Evolutionary conservation across 495 filamentous ascomycete genomes (phyloP).

Genomic region (Tuber borchii): DNA sequence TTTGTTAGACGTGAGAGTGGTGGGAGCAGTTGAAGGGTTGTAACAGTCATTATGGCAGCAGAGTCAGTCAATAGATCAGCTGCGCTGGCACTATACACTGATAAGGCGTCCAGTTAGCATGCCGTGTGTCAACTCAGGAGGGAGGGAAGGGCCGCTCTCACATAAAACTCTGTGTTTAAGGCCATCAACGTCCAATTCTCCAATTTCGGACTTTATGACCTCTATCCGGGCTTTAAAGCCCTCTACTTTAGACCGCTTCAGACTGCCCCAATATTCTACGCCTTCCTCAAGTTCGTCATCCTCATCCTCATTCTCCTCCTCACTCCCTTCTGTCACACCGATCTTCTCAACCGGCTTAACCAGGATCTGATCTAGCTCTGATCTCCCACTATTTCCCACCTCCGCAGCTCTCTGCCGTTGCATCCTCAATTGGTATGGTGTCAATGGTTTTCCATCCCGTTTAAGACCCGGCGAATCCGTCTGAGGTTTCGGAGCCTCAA

Average conservation of each 20-base stretch:
- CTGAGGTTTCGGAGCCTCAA: slow-evolving; percentile 8
- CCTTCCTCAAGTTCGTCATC: slow-evolving; percentile 58
- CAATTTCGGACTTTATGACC: slow-evolving; percentile 68
- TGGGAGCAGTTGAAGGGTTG: slow-evolving; percentile 76
- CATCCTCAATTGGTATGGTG: slow-evolving; percentile 38
- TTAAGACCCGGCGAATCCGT: background rate
- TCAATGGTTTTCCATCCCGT: slow-evolving; percentile 26
- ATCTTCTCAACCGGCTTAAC: slow-evolving; percentile 7
- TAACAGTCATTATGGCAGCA: slow-evolving; percentile 80
- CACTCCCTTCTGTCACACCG: background rate
- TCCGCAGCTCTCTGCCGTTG: slow-evolving; percentile 22
- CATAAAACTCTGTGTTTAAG: slow-evolving; percentile 82
- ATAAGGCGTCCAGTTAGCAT: slow-evolving; percentile 36
- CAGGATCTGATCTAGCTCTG: slow-evolving; percentile 10
- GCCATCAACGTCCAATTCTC: slow-evolving; percentile 75
- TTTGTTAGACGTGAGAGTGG: slow-evolving; percentile 64
- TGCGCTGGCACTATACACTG: slow-evolving; percentile 50
- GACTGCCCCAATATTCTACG: slow-evolving; percentile 59
- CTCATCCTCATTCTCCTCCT: slow-evolving; percentile 49
- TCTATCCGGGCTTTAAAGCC: slow-evolving; percentile 68
- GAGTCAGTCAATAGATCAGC: slow-evolving; percentile 55
- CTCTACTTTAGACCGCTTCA: slow-evolving; percentile 56
- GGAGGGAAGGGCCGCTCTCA: slow-evolving; percentile 55
- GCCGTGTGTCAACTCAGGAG: slow-evolving; percentile 45
- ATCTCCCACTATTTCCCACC: background rate